phyloP scores from a whole-genome alignment of 2,329 filamentous ascomycete genomes.

The Microthyrium microscopicum region DNA sequence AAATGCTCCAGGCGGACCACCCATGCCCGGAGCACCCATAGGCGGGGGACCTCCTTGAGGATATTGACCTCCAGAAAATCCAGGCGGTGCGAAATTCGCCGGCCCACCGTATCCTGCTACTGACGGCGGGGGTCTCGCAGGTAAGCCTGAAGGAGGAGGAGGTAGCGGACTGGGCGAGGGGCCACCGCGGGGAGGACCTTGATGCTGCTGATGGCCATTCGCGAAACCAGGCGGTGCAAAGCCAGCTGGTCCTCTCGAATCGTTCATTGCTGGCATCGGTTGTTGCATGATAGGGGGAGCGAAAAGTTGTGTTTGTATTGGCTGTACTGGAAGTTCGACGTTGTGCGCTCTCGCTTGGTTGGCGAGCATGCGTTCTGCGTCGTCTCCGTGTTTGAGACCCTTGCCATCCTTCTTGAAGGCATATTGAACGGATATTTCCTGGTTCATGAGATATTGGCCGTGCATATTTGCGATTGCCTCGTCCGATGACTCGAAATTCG shows the following conservation, averaged over 20 bases:
- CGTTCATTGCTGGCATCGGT: slow-evolving; percentile 1
- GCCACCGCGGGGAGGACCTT: slow-evolving; percentile 12
- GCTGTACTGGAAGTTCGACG: slow-evolving; percentile 64
- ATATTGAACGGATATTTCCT: slow-evolving; percentile 91
- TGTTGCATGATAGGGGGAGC: slow-evolving; percentile 13
- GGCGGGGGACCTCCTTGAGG: too few species aligned
- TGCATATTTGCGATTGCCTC: slow-evolving; percentile 85
- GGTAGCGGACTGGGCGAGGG: slow-evolving; percentile 32
- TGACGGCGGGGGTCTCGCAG: slow-evolving; percentile 52
- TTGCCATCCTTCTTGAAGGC: slow-evolving; percentile 99
- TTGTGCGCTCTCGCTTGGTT: slow-evolving; percentile 89
- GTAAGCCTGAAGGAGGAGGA: slow-evolving; percentile 42
- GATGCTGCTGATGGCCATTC: not conserved
- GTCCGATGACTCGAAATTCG: slow-evolving; percentile 85
- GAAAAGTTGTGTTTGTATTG: slow-evolving; percentile 59
- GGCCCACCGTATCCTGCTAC: slow-evolving; percentile 53
- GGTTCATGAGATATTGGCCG: slow-evolving; percentile 91
- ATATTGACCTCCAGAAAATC: slow-evolving; percentile 28
- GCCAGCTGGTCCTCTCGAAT: slow-evolving; percentile 11
- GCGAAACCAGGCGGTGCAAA: slow-evolving; percentile 3
- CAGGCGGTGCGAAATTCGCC: slow-evolving; percentile 26
- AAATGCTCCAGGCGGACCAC: not conserved
- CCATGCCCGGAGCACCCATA: slow-evolving; percentile 2
- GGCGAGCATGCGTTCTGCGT: slow-evolving; percentile 81
- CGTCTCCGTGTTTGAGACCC: slow-evolving; percentile 86